Base-by-base conservation (phyloP, 257 asterid species). In the Solanum microdontum region DNA sequence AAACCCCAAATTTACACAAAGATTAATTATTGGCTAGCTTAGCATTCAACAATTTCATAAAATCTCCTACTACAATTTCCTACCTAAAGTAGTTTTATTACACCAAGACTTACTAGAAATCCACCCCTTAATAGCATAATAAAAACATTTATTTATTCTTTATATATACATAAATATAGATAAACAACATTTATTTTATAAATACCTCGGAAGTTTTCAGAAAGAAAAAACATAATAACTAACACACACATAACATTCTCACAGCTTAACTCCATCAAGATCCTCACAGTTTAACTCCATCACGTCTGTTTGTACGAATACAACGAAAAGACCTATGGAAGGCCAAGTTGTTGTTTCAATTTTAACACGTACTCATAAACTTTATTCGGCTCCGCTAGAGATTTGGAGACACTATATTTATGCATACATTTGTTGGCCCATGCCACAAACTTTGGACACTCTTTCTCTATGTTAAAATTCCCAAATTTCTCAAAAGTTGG, bases 371-470 rank as follows among this genome's bases (percentile, higher is more conserved):
- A 39, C 0, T 62, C 80, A 10, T 36, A 84, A 32, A 84, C 40
- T 33, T 84, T 66, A 10, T 62, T 21, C 15, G 73, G 8, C 4
- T 86, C 62, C 3, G 64, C 84, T 13, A 88, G 32, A 11, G 68
- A 51, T 6, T n/a, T 84, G 69, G 62, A 24, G 7, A 85, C 80
- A 28, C 74, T 85, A 13, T 66, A 33, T 24, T 82, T 88, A 33
- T 85, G 51, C 5, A 37, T 19, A 36, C 84, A 77, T 30, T 70
- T 84, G n/a, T 77, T 84, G 43, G 32, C 86, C 88, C 88, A 85
- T 60, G 17, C 83, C 26, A 85, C 43, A 15, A 88, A 28, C 39
- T 79, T 79, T 88, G 88, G 90, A 62, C 88, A 88, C 19, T 24
- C 83, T 33, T 33, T 55, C 3, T 85, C 86, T 26, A 88, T 64